A percentile compares a stretch with the other conserved stretches of the same genome.
Evolutionary conservation across 1,139 yeast genomes (phyloP).

Genomic region (Candida frijolesensis): DNA sequence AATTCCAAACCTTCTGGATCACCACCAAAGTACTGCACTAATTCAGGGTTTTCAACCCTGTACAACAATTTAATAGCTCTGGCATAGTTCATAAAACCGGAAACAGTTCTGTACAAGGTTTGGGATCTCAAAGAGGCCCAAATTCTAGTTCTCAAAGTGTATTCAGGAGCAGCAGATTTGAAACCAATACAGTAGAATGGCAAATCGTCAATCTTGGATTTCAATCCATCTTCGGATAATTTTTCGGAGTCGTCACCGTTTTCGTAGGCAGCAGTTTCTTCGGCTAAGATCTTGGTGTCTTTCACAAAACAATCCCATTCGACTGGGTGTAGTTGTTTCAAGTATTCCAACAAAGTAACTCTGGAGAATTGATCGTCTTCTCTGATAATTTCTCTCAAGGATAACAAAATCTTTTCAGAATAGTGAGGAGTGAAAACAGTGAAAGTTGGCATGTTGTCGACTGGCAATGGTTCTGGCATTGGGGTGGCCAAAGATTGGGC

Average conservation of each 20-base stretch:
- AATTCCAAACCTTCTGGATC: constrained; percentile 36
- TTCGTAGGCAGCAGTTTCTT: constrained; percentile 89
- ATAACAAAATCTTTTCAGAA: constrained; percentile 49
- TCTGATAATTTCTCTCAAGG: constrained; percentile 48
- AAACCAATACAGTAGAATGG: constrained; percentile 55
- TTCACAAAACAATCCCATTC: constrained; percentile 56
- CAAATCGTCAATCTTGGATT: constrained; percentile 34
- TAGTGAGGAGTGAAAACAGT: constrained; percentile 56
- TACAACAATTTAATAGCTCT: constrained; percentile 51
- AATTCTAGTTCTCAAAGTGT: constrained; percentile 52
- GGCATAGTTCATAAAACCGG: constrained; percentile 61
- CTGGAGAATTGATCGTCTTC: constrained; percentile 51
- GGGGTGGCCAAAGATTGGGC: constrained; percentile 58
- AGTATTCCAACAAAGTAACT: constrained; percentile 52
- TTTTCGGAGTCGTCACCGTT: constrained; percentile 68
- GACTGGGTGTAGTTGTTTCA: constrained; percentile 50
- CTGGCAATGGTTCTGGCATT: constrained; percentile 48
- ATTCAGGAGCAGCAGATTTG: constrained; percentile 56
- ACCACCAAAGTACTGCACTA: constrained; percentile 19
- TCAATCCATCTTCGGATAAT: constrained; percentile 25
- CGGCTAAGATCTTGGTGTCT: constrained; percentile 57
- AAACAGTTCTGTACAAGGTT: constrained; percentile 54
- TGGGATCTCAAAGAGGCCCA: constrained; percentile 63
- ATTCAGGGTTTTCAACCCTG: constrained; percentile 41
- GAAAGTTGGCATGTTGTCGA: constrained; percentile 50